Conservation (phyloP, 2,329 filamentous ascomycete species). For the Microcera coccophila region DNA sequence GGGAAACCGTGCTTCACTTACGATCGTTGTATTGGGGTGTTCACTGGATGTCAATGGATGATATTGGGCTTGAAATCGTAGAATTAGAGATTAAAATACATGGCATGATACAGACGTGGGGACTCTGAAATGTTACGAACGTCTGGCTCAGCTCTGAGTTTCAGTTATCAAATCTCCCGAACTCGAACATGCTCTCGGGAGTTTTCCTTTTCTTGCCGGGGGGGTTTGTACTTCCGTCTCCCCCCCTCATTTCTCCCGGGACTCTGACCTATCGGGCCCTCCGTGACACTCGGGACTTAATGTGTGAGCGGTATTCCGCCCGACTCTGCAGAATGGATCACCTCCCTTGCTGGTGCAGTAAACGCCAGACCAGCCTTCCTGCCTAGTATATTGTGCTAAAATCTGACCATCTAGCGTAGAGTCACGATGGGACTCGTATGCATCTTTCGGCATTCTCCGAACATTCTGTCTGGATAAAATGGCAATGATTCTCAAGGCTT, state of each 20-base stretch:
- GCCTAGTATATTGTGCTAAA: background rate
- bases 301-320: background rate
- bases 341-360: background rate
- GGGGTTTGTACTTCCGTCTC: no score
- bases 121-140: background rate
- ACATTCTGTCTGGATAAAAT: background rate
- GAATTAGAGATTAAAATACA: background rate
- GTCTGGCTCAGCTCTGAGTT: background rate
- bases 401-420: background rate
- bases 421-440: background rate
- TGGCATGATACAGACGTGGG: background rate
- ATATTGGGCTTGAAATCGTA: background rate
- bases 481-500: background rate
- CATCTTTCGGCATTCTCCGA: background rate
- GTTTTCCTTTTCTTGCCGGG: background rate
- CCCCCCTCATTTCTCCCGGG: background rate
- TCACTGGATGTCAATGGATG: background rate
- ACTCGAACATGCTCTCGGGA: background rate
- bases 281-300: background rate
- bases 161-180: background rate
- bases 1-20: background rate
- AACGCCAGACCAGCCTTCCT: background rate
- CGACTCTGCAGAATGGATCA: background rate
- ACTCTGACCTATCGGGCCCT: background rate
- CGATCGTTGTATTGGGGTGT: background rate